phyloP scores from a whole-genome alignment of 2,329 filamentous ascomycete species.

The Aspergillus floridensis region DNA sequence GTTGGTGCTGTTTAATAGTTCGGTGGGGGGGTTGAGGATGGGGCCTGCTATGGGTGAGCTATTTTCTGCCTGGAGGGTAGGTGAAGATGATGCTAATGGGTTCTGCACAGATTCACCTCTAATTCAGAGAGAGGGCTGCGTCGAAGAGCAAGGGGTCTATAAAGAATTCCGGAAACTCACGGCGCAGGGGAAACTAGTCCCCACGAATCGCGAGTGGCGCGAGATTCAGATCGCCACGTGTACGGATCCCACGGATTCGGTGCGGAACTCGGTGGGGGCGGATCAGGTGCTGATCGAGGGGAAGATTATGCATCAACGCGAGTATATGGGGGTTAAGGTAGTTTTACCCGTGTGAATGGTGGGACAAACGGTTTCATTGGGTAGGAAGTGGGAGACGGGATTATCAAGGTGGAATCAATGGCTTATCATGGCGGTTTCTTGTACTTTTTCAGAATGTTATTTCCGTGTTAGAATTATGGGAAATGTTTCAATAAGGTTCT shows the following conservation, averaged over 20 bases:
- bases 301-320: conserved; percentile 48
- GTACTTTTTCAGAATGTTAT: too few species aligned
- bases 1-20: conserved; percentile 48
- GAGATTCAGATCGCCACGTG: conserved; percentile 50
- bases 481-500: too few species aligned
- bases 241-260: conserved; percentile 45
- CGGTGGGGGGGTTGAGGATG: conserved; percentile 46
- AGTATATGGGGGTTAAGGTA: conserved; percentile 50
- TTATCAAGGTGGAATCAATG: too few species aligned
- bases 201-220: conserved; percentile 50
- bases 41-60: conserved; percentile 35
- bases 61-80: background rate
- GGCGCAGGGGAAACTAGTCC: conserved; percentile 41
- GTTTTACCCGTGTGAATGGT: conserved; percentile 41
- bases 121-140: conserved; percentile 45
- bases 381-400: too few species aligned
- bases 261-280: conserved; percentile 42
- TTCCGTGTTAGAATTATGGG: too few species aligned
- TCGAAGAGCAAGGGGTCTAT: conserved; percentile 46
- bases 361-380: background rate
- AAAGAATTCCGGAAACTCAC: conserved; percentile 47
- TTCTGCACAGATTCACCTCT: conserved; percentile 34
- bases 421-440: too few species aligned
- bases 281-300: conserved; percentile 46
- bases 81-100: too few species aligned